These are phyloP conservation scores for Crithidia brevicula DNA, from an alignment of 208 protist species.

Conservation along the genomic window DNA sequence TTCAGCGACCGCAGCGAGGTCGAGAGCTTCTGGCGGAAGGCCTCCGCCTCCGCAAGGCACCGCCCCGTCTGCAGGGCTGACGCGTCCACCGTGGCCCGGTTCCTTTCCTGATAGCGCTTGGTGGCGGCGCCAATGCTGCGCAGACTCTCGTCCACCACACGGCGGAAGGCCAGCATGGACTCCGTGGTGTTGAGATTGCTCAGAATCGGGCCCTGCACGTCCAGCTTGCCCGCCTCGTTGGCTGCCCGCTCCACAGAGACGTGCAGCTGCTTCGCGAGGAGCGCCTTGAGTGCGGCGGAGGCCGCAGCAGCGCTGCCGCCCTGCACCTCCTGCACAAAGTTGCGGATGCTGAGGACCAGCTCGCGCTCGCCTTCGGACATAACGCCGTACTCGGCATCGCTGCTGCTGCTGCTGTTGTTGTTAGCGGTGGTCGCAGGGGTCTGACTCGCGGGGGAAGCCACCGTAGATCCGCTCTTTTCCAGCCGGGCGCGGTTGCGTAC, in stretches of 20 bases:
- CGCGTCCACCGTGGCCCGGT: conserved; percentile 42
- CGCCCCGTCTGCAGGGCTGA: conserved; percentile 35
- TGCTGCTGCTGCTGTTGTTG: not conserved
- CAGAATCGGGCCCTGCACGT: conserved; percentile 33
- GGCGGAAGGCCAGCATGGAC: conserved; percentile 64
- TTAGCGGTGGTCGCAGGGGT: not conserved
- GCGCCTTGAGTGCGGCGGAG: conserved; percentile 57
- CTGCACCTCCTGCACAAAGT: conserved; percentile 74
- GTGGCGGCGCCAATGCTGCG: conserved; percentile 40
- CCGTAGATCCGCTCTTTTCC: conserved; percentile 32
- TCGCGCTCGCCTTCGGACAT: conserved; percentile 65
- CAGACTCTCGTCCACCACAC: conserved; percentile 55
- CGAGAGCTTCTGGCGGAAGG: conserved; percentile 44
- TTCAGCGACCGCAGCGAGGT: conserved; percentile 44
- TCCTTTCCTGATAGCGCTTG: conserved; percentile 41
- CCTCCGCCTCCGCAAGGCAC: conserved; percentile 36
- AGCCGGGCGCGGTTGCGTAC: conserved; percentile 76
- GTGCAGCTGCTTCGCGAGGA: conserved; percentile 75
- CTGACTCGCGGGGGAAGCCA: conserved; percentile 20
- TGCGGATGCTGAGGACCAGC: conserved; percentile 68
- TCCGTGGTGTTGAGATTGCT: conserved; percentile 69
- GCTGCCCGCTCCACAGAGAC: conserved; percentile 65
- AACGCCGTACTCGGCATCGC: conserved; percentile 42
- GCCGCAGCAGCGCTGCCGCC: conserved; percentile 54
- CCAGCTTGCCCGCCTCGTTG: conserved; percentile 61